Evolutionary conservation across 768 basidiomycete species (phyloP), one percentile per base, ranked within the genome.

Genomic region (Rhodotorula paludigena): DNA sequence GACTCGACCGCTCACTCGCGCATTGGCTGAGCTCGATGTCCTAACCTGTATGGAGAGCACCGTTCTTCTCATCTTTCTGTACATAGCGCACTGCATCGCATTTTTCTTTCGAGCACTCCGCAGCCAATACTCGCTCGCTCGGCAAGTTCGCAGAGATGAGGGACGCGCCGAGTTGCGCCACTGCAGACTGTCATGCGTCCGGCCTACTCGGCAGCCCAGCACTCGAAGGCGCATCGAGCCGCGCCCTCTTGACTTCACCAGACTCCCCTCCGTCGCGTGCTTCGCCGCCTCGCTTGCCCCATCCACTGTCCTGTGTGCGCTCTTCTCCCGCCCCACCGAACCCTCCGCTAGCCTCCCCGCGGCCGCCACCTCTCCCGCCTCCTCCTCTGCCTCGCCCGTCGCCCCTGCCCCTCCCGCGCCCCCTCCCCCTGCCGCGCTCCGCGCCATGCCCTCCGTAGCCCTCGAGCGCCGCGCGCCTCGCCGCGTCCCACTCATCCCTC

Each of bases 231-330:
- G 16, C 21, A 28, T 25, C 54, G n/a, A 55, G 25, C 33, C 58
- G 35, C 14, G 14, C 8, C 7, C 41, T 12, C 52, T 71, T 61
- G 36, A 14, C 49, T 14, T 56, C 66, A 2, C 38, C 52, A 18
- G n/a, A n/a, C n/a, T 12, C 53, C 0, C 4, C 41, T 0, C 25
- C 49, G 4, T n/a, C 20, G 38, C 1, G 2, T 16, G 28, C 14
- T 7, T 23, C 36, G 18, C 35, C 54, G 14, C 36, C 58, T 9
- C 70, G 42, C 45, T 67, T 71, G 21, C 70, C 70, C 70, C 70
- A 71, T 6, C 70, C 70, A 32, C 55, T 61, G 51, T 71, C 70
- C 39, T 67, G 65, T 44, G 49, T n/a, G 2, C 66, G 45, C 25
- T 42, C 32, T 21, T 49, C 45, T 6, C 42, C 54, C n/a, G n/a